Conservation (phyloP, 163 green algal genomes). For the Trebouxia gelatinosa region DNA sequence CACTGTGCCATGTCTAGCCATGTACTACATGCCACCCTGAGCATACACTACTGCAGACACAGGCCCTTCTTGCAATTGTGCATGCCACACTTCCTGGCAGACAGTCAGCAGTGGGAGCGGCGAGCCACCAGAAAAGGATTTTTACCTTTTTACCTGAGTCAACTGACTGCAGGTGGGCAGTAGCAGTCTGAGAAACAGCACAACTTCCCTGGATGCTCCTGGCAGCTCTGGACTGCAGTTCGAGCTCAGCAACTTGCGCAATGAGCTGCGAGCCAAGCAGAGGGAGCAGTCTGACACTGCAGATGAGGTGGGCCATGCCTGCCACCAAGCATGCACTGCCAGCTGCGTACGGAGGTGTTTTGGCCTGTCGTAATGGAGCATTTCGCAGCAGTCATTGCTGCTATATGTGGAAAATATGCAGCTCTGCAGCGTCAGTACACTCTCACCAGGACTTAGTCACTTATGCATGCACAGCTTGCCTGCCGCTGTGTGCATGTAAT, state of each 20-base stretch:
- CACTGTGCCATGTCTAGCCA: neutral
- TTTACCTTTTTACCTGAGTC: neutral
- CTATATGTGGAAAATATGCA: neutral
- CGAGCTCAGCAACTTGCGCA: conserved; percentile 31
- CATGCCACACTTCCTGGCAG: neutral
- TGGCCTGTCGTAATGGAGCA: neutral
- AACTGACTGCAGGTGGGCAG: neutral
- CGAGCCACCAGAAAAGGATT: neutral
- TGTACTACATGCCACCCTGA: neutral
- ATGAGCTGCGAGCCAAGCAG: conserved; percentile 36
- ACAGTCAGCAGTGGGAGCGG: neutral
- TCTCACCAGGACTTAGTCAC: no score
- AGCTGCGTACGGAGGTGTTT: neutral
- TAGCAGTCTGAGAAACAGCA: no score
- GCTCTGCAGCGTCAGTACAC: no score
- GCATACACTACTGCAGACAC: neutral
- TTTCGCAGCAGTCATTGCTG: no score
- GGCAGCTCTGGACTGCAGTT: conserved; percentile 31
- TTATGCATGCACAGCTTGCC: no score
- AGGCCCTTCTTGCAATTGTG: neutral
- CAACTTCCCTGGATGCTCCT: neutral
- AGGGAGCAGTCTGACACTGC: conserved; percentile 1
- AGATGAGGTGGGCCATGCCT: conserved; percentile 18
- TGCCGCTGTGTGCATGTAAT: no score
- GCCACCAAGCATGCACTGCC: no score